These are phyloP conservation scores for Neofusicoccum sp. DNA, from an alignment of 2,329 filamentous ascomycete genomes.

Conservation along the genomic window DNA sequence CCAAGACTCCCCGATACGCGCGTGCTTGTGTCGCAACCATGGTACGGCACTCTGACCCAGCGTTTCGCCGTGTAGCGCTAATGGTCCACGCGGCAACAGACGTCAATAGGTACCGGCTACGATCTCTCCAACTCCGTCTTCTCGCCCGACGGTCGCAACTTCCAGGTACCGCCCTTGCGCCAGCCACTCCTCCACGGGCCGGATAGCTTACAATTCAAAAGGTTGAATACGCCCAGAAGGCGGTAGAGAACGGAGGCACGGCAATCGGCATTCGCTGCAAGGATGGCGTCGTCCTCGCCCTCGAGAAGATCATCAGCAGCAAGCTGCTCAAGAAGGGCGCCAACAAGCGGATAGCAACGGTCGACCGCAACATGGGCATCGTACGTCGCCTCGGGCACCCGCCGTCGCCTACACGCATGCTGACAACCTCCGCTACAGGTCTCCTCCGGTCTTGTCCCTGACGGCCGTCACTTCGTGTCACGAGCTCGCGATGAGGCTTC, in stretches of 20 bases:
- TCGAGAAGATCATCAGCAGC: constrained; percentile 94
- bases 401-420: not conserved
- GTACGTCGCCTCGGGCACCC: constrained; percentile 58
- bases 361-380: constrained; percentile 91
- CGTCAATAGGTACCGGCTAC: constrained; percentile 99
- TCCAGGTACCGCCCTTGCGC: constrained; percentile 67
- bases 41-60: not conserved
- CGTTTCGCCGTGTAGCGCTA: not conserved
- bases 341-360: constrained; percentile 95
- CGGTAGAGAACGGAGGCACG: constrained; percentile 96
- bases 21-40: not conserved
- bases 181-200: not conserved
- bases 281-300: constrained; percentile 91
- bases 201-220: constrained; percentile 32
- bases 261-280: constrained; percentile 96
- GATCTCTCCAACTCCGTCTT: constrained; percentile 99
- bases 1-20: not conserved
- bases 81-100: constrained; percentile 58
- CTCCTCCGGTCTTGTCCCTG: constrained; percentile 90
- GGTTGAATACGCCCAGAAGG: constrained; percentile 97
- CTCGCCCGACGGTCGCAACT: constrained; percentile 97
- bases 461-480: constrained; percentile 92
- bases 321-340: constrained; percentile 93
- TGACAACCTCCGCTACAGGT: constrained; percentile 59
- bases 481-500: constrained; percentile 92